Evolutionary conservation across 2,329 filamentous ascomycete genomes (phyloP), one percentile per base, ranked within the genome.

Genomic region (Sarocladium kiliense): DNA sequence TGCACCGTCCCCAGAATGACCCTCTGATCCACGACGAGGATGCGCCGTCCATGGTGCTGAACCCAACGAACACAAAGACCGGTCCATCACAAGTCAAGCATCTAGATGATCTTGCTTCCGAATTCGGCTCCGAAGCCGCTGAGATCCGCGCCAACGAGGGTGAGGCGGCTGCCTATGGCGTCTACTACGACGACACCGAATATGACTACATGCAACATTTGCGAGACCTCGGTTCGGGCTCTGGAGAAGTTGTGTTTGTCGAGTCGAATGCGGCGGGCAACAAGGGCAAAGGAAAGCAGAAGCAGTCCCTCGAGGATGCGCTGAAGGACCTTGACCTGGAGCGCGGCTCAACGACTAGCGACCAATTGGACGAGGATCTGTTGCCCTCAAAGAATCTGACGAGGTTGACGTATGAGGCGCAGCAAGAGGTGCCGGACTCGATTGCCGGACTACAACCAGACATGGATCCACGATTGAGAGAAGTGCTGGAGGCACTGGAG

Each of bases 201-300:
- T 99, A 99, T 73, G 94, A 99, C 72, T 99, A 99, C 75, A 99
- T 99, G 94, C 94, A 99, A 72, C 94, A 99, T 72, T 77, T 99
- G 79, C 88, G 91, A 55, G 94, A 97, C 64, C 75, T 99, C n/a
- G 86, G 86, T 56, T 71, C 77, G 42, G 90, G 81, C 23, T 58
- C 58, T 3, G 89, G 89, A 27, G 87, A 91, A 55, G 84, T 87
- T 27, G 85, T 92, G 49, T 97, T 96, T 66, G 81, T 99, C 37
- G 91, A 97, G 62, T 79, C 82, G n/a, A 80, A 82, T 54, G 71
- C 77, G 12, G 68, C 77, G n/a, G 79, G 80, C 55, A 82, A 80
- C 61, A 89, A 89, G 70, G 77, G 74, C 23, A 92, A 92, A 72
- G 84, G 78, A 3, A 88, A 89, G 66, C 80, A 86, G 66, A 96